Evolutionary conservation across 768 basidiomycete genomes (phyloP), one percentile per base, ranked within the genome.

Genomic region (Podaxis sp.): DNA sequence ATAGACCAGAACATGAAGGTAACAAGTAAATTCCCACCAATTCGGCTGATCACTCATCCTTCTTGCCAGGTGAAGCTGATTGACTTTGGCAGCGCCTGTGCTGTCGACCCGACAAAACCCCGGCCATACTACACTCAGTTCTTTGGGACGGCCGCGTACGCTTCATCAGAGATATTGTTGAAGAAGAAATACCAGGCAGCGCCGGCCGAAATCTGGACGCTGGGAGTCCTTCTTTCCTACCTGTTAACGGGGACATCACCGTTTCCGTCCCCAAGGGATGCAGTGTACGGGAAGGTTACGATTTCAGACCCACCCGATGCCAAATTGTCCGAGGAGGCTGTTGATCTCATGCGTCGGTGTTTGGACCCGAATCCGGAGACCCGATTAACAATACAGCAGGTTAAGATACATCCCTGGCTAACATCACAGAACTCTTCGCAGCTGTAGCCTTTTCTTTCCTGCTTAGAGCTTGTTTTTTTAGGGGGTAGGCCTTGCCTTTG

Each of bases 61-160:
- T 40, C 48, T 42, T 62, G 64, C 42, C 72, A 93, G 88, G 90
- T 96, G 70, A 98, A 98, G 73, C 82, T 98, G 55, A 95, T 98
- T 69, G 96, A 98, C 77, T 98, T 98, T 73, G 96, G 96, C 52
- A 93, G 91, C 67, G 93, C 95, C 28, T 88, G 89, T 28, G 82
- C 90, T 63, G 85, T 85, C 55, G 86, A 95, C 71, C 85, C 87
- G 4, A 70, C 74, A 4, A 72, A 83, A 60, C 80, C 88, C 2
- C 83, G 85, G 11, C 90, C 91, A 0, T 84, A 81, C 60, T 89
- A 94, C 75, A 82, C 81, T 36, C 81, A 87, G 44, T 97, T 96
- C 75, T 97, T 91, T 72, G 96, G 96, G 26, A 96, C 93, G 59
- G 92, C 95, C 6, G 96, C 95, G 49, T 99, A 98, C 71, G 96